Evolutionary conservation across 805 yeast species (phyloP), one percentile per base, ranked within the genome.

Genomic region (Monosporozyma servazzii): DNA sequence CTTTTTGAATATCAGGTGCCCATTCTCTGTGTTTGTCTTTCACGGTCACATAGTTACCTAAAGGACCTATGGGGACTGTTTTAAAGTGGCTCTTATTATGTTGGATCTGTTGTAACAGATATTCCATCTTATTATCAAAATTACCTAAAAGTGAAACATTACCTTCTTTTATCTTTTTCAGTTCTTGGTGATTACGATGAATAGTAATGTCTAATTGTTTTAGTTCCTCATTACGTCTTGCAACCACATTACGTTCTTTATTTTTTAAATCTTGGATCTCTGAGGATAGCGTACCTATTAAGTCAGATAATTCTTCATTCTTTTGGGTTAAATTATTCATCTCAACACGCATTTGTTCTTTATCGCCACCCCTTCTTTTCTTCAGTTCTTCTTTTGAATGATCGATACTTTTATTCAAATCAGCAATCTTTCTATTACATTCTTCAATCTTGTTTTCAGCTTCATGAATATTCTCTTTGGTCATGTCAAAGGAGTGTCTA

Each of bases 61-160:
- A 55, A 0, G 99, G 99, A 0, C 98, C 98, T 17, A 84, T 65
- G 0, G 96, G 95, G 36, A 60, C 61, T 2, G 65, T 58, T 17
- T 73, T 74, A 73, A 78, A 82, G 15, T 66, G 58, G 0, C 56
- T 46, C 13, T 70, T 69, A 2, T 63, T 57, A 37, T 51, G 48
- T 27, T 67, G 56, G 6, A 83, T 75, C 5, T 70, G 77, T 3
- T 61, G 56, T 23, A 82, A 57, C 6, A 83, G 61, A 2, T 52
- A 47, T 8, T 66, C 66, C 62, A 81, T 75, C 5, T 70, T 67
- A 1, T 54, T 54, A 7, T 83, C 84, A 72, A 80, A 84, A 1
- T 82, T 77, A 11, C 74, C 71, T 44, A 71, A 68, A 37, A 66
- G 59, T 44, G 57, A 59, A 37, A 57, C 53, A 17, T 59, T 55